Conservation (phyloP, 495 filamentous ascomycete species). For the Massariosphaeria phaeospora region DNA sequence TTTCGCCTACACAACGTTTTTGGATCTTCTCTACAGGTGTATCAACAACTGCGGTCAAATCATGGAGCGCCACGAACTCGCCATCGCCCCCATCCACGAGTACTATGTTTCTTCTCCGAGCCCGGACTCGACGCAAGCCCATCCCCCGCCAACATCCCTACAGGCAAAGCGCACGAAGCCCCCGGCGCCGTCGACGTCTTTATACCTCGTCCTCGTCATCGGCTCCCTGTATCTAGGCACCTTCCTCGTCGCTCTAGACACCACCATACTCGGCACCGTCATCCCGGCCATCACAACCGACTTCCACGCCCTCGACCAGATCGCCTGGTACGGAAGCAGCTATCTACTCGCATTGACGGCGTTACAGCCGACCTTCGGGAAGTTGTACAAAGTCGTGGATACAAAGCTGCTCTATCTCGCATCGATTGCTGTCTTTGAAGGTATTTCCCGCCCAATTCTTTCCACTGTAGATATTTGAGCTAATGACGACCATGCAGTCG, state of each 20-base stretch:
- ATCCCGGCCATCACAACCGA: conserved; percentile 26
- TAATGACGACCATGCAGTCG: conserved; percentile 50
- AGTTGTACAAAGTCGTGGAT: conserved; percentile 71
- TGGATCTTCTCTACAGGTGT: no score
- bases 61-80: no score
- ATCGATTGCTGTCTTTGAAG: conserved; percentile 72
- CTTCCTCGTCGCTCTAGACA: conserved; percentile 25
- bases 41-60: no score
- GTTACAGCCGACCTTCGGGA: conserved; percentile 67
- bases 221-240: conserved; percentile 30
- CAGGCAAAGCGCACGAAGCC: no score
- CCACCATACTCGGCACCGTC: conserved; percentile 27
- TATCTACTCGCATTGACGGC: conserved; percentile 35
- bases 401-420: conserved; percentile 63
- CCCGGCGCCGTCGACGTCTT: no score
- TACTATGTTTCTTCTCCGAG: no score
- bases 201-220: no score
- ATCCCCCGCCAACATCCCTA: no score
- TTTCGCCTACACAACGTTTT: no score
- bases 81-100: no score
- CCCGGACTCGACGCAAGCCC: no score
- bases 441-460: neutral
- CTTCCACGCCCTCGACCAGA: conserved; percentile 27
- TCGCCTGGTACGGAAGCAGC: conserved; percentile 25
- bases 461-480: neutral